Evolutionary conservation across 129 eudicot genomes (phyloP), one percentile per base, ranked within the genome.

Genomic region (Escallonia herrerae): DNA sequence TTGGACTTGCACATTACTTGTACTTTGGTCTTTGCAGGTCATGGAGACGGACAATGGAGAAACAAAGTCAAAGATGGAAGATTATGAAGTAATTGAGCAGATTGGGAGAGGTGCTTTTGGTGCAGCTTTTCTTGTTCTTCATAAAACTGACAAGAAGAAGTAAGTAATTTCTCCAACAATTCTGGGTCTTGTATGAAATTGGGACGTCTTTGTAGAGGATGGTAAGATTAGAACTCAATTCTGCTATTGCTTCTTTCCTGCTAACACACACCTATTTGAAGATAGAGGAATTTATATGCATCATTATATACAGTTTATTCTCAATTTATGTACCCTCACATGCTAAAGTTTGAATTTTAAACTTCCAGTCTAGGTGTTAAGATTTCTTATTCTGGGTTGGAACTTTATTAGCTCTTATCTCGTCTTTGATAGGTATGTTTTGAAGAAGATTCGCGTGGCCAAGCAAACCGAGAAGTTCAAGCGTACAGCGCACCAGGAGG

Each of bases 41-140:
- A 82, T 81, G 91, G 87, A 75, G 74, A 64, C 64, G 6, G 91
- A 83, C 68, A 79, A 73, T 73, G 81, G 85, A 14, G 91, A 83
- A 75, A 52, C 66, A 41, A 74, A 72, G 82, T 85, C 86, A 6
- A 89, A 80, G 84, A 79, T 93, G 90, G 97, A 86, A 42, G 93
- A 81, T 51, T 94, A 94, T 72, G 88, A 94, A 82, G 93, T 89
- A 37, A 82, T 86, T 42, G 97, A 94, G 85, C 99, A 89, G 89
- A 89, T 94, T 86, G 99, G 99, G 15, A 89, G 93, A 84, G 96
- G 99, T 2, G 83, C 93, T 68, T 86, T 89, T 76, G 96, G 96
- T 46, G 89, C 95, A 62, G 91, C 95, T 62, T 93, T 83, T 81
- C 85, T 93, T 77, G 98, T 93, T 67, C 91, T 93, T 53, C 95